Base-by-base conservation (phyloP, 257 asterid species). In the Solanum chmielewskii region DNA sequence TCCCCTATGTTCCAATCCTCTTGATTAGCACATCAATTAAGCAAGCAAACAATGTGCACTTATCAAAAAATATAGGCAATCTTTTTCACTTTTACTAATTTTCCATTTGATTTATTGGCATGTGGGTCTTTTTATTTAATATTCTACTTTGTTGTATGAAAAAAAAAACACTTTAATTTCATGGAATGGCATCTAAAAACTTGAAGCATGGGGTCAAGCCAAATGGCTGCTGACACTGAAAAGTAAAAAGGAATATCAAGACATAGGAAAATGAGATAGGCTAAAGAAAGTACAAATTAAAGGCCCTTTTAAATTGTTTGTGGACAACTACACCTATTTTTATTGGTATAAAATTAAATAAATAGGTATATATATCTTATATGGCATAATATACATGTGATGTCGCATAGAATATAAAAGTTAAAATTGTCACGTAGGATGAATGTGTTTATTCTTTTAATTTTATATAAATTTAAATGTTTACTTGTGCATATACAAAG, bases 111-210 rank as follows among this genome's bases (percentile, higher is more conserved):
- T 77, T 77, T 77, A 42, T 14, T 41, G 20, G 59, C 83, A 76
- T 76, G 35, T 76, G 80, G 78, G 7, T 42, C 2, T 76, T 11
- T 76, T 12, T 23, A n/a, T 37, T 16, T 37, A 73, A 70, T 70
- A 70, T 31, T 70, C 77, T 31, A 69, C 76, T 69, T 29, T 69
- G 23, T 1, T 74, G 20, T 11, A 74, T 37, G 52, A 52, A 52
- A 6, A 52, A 52, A 52, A 37, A 16, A 52, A 52, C 62, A 52
- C 23, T 52, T 52, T 52, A 1, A 16, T 41, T 5, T 71, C 23
- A 85, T 91, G 90, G 95, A 92, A 92, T 93, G 91, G 93, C 84
- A 90, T 93, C 93, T 60, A 73, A 35, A 83, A 27, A 71, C 90
- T 83, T 90, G 69, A 85, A 84, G 41, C 37, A 85, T 87, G 89